phyloP scores from a whole-genome alignment of 352 stramenopile genomes.

The Detonula confervacea region DNA sequence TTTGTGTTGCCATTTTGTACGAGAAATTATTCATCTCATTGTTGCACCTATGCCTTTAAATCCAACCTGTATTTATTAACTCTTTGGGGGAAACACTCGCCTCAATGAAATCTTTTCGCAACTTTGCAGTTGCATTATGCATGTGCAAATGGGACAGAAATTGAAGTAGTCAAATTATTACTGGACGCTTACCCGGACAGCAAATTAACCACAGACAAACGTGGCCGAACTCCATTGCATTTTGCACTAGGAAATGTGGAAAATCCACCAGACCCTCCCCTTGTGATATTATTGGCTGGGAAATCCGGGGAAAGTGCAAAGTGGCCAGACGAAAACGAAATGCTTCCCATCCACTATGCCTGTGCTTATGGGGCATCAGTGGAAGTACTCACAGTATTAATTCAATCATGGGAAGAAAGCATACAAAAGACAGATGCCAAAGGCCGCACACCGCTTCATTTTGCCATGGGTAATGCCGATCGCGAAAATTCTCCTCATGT shows the following conservation, averaged over 20 bases:
- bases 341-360: constrained; percentile 55
- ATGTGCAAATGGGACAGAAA: constrained; percentile 29
- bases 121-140: constrained; percentile 52
- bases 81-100: too few species aligned
- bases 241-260: constrained; percentile 56
- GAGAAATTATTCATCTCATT: background rate
- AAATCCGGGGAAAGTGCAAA: constrained; percentile 46
- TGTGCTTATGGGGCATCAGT: constrained; percentile 36
- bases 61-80: too few species aligned
- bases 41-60: too few species aligned
- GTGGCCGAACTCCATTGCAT: constrained; percentile 38
- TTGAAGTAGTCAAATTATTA: constrained; percentile 17
- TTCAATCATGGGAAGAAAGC: constrained; percentile 16
- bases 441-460: constrained; percentile 31
- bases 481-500: constrained; percentile 5
- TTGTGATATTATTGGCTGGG: constrained; percentile 47
- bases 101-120: too few species aligned
- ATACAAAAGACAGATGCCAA: constrained; percentile 13
- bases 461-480: constrained; percentile 33
- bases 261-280: constrained; percentile 46
- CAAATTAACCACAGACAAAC: constrained; percentile 25
- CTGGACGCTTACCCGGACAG: constrained; percentile 27
- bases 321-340: constrained; percentile 59
- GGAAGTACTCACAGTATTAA: constrained; percentile 28
- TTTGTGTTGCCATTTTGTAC: background rate